phyloP scores from a whole-genome alignment of 371 early-diverging fungal species.

The Batrachochytrium dendrobatidis region DNA sequence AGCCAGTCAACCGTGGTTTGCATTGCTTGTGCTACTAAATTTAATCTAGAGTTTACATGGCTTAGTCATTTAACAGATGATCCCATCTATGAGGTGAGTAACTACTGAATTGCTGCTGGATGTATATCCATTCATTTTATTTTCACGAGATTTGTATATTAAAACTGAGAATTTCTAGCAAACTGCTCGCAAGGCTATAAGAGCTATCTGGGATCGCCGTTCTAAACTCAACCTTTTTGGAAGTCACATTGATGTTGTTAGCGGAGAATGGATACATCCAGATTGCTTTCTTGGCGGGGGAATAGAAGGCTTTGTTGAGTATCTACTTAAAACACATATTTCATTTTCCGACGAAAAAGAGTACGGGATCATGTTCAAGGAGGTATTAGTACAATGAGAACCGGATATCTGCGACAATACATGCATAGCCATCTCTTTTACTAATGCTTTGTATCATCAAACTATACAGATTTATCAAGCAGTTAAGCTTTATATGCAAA shows the following conservation, averaged over 20 bases:
- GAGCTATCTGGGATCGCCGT: constrained; percentile 17
- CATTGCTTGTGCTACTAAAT: constrained; percentile 26
- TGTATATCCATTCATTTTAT: too few species aligned
- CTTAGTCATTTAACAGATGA: constrained; percentile 18
- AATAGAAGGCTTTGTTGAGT: constrained; percentile 31
- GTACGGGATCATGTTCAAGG: constrained; percentile 17
- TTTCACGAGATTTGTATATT: too few species aligned
- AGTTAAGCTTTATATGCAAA: constrained; percentile 20
- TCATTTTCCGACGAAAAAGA: constrained; percentile 19
- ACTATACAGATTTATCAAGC: constrained; percentile 15
- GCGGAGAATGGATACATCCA: constrained; percentile 18
- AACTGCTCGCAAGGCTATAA: constrained; percentile 16
- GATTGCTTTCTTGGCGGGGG: constrained; percentile 24
- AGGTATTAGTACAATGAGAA: constrained; percentile 6
- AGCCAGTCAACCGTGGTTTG: constrained; percentile 21
- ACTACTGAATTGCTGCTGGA: too few species aligned
- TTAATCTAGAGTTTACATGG: constrained; percentile 27
- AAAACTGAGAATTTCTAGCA: too few species aligned
- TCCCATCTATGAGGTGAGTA: constrained; percentile 19
- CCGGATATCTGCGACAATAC: not conserved
- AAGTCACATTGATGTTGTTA: constrained; percentile 23
- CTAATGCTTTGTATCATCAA: too few species aligned
- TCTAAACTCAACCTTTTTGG: constrained; percentile 20
- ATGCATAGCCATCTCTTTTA: not conserved
- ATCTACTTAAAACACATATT: constrained; percentile 20